Conservation (phyloP, 225 moss, liverwort and hornwort genomes). For the Takakia lepidozioides region DNA sequence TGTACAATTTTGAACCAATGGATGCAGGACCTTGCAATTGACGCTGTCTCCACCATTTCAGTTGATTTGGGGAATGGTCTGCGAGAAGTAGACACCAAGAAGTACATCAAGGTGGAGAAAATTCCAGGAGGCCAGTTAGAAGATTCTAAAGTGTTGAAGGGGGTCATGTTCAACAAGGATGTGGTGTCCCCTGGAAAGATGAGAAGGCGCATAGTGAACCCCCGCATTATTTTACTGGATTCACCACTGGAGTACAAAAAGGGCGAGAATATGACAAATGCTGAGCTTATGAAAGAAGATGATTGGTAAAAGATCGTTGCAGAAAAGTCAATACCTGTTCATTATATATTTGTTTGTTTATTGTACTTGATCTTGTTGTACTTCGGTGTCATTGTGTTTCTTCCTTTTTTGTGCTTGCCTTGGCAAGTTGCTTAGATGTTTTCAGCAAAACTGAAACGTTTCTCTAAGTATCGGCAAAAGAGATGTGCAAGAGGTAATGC, state of each 20-base stretch:
- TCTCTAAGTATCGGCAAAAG: too few species aligned
- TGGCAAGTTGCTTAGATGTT: too few species aligned
- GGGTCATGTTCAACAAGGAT: slow-evolving; percentile 95
- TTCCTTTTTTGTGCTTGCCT: too few species aligned
- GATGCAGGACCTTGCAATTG: slow-evolving; percentile 73
- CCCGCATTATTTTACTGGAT: slow-evolving; percentile 74
- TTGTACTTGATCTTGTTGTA: too few species aligned
- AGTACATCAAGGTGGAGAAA: slow-evolving; percentile 88
- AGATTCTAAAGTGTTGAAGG: slow-evolving; percentile 73
- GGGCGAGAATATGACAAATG: slow-evolving; percentile 93
- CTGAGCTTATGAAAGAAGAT: slow-evolving; percentile 84
- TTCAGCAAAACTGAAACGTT: too few species aligned
- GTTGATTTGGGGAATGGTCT: slow-evolving; percentile 75
- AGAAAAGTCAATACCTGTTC: not conserved
- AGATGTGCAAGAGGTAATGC: too few species aligned
- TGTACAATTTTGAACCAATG: too few species aligned
- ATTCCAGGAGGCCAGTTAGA: slow-evolving; percentile 81
- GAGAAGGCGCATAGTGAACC: slow-evolving; percentile 67
- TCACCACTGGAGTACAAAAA: slow-evolving; percentile 89
- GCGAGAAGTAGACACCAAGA: slow-evolving; percentile 89
- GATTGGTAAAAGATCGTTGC: slow-evolving; percentile 59
- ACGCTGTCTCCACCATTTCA: slow-evolving; percentile 58
- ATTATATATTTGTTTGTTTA: too few species aligned
- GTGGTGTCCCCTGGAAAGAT: slow-evolving; percentile 92
- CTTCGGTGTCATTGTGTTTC: too few species aligned